A percentile compares a stretch with the other conserved stretches of the same genome.
Evolutionary conservation across 345 rosid genomes (phyloP).

Genomic region (Lepidium aucheri): DNA sequence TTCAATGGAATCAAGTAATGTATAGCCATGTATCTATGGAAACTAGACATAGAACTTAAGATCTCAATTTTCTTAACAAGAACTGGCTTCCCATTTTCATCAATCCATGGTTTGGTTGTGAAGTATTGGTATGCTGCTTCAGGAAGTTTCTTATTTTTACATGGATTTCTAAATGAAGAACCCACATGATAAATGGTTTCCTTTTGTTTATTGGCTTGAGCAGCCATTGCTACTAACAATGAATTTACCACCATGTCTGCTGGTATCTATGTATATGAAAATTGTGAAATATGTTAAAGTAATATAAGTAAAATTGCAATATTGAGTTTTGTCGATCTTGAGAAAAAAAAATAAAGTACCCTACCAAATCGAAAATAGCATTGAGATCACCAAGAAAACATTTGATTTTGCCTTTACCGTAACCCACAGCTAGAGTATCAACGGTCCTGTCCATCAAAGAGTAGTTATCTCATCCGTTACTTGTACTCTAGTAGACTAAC

Average conservation of each 20-base stretch:
- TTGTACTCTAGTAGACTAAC: neutral
- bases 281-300: neutral
- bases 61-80: constrained; percentile 39
- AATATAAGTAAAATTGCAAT: neutral
- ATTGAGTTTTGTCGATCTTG: too few species aligned
- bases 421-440: constrained; percentile 60
- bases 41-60: constrained; percentile 53
- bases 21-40: constrained; percentile 59
- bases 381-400: constrained; percentile 60
- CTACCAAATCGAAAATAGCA: constrained; percentile 55
- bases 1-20: constrained; percentile 55
- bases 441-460: constrained; percentile 69
- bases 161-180: constrained; percentile 51
- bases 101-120: constrained; percentile 60
- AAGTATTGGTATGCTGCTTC: constrained; percentile 43
- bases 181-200: constrained; percentile 64
- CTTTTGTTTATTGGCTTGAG: constrained; percentile 27
- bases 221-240: constrained; percentile 48
- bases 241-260: constrained; percentile 89
- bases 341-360: neutral
- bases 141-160: constrained; percentile 35
- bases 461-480: too few species aligned
- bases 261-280: constrained; percentile 40
- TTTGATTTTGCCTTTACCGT: constrained; percentile 68
- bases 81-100: constrained; percentile 69